Evolutionary conservation across 306 rosid genomes (phyloP).

Genomic region (Acacia crassicarpa): DNA sequence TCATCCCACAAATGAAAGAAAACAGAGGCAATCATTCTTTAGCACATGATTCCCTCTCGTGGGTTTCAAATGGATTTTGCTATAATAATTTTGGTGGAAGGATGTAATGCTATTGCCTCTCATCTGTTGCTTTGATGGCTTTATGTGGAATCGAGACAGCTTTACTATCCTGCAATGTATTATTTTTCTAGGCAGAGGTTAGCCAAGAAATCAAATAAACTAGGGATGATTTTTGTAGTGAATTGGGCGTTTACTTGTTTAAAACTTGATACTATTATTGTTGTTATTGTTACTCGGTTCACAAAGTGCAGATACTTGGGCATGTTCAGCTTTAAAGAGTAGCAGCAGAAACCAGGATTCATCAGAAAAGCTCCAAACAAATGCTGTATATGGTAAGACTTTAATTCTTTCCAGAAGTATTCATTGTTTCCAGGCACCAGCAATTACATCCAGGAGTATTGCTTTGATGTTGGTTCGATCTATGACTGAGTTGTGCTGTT

Average conservation of each 20-base stretch:
- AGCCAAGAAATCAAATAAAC: background rate
- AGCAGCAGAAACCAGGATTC: constrained; percentile 40
- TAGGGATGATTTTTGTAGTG: background rate
- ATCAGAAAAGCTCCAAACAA: constrained; percentile 33
- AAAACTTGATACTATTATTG: background rate
- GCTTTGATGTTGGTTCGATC: too few species aligned
- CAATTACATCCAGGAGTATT: too few species aligned
- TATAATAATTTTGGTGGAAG: background rate
- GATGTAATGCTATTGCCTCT: background rate
- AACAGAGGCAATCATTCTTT: too few species aligned
- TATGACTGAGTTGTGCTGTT: too few species aligned
- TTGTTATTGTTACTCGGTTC: too few species aligned
- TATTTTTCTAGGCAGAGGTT: background rate
- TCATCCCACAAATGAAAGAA: too few species aligned
- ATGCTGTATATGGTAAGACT: background rate
- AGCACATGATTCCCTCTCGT: too few species aligned
- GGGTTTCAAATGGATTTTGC: background rate
- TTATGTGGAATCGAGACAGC: background rate
- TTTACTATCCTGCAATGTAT: background rate
- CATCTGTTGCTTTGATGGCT: background rate
- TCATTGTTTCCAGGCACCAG: too few species aligned
- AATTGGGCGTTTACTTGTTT: background rate
- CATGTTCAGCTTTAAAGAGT: too few species aligned
- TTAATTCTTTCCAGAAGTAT: background rate
- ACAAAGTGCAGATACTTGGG: too few species aligned